Evolutionary conservation across 345 rosid genomes (phyloP).

Genomic region (Syzygium oleosum): DNA sequence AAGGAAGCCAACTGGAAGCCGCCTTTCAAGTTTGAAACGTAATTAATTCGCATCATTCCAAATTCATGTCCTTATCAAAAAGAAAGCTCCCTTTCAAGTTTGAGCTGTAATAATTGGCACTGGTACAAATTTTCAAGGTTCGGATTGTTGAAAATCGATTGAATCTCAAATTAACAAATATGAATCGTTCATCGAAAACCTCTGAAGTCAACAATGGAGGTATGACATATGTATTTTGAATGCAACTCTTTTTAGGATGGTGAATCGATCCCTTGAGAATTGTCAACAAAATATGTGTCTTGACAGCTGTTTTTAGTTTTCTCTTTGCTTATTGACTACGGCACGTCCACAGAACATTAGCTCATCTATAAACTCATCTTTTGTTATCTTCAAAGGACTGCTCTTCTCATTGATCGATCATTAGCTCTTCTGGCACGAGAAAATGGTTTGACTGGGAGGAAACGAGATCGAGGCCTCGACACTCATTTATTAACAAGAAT

Average conservation of each 20-base stretch:
- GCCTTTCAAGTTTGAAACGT: neutral
- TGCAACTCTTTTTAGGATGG: neutral
- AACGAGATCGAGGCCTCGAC: neutral
- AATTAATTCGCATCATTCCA: neutral
- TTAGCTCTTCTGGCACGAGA: neutral
- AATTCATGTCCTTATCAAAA: neutral
- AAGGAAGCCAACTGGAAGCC: neutral
- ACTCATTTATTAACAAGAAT: neutral
- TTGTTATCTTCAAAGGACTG: neutral
- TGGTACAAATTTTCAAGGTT: neutral
- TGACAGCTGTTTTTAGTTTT: neutral
- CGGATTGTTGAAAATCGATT: neutral
- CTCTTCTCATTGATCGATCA: neutral
- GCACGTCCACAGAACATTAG: neutral
- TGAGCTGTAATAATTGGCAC: neutral
- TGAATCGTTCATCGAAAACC: neutral
- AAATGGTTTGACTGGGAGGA: neutral
- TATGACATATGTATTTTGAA: neutral
- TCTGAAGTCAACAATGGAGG: too few species aligned
- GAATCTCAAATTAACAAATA: neutral
- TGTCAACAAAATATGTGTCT: neutral
- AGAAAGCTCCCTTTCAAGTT: neutral
- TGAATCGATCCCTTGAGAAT: neutral
- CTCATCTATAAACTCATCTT: neutral
- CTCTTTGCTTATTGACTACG: neutral